These are phyloP conservation scores for Fusarium sp. DNA, from an alignment of 2,329 filamentous ascomycete species.

Conservation along the genomic window DNA sequence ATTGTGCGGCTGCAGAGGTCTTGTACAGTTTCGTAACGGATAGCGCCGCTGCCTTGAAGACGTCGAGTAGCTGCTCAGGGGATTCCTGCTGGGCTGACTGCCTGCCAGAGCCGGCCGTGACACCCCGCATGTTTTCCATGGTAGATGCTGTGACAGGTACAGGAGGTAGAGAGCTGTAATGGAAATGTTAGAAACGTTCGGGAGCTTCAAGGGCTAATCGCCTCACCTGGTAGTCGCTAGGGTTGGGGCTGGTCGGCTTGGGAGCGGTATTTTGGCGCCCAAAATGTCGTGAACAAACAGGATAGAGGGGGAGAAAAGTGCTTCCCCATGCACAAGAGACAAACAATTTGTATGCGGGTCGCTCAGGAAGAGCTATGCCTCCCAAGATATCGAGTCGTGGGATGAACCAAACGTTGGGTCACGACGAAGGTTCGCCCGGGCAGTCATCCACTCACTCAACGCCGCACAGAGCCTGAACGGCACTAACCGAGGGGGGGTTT, in stretches of 20 bases:
- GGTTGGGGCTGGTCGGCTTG: background rate
- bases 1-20: slow-evolving; percentile 79
- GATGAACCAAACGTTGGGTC: slow-evolving; percentile 31
- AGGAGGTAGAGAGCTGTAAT: slow-evolving; percentile 12
- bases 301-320: background rate
- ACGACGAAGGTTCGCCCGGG: slow-evolving; percentile 26
- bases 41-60: slow-evolving; percentile 90
- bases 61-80: slow-evolving; percentile 76
- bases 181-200: slow-evolving; percentile 24
- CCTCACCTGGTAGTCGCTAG: slow-evolving; percentile 15
- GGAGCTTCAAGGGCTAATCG: slow-evolving; percentile 16
- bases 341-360: slow-evolving; percentile 13
- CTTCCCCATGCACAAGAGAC: slow-evolving; percentile 6
- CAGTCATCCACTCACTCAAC: slow-evolving; percentile 32
- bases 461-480: slow-evolving; percentile 39
- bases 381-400: slow-evolving; percentile 19
- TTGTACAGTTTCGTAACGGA: slow-evolving; percentile 98
- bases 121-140: slow-evolving; percentile 48
- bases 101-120: slow-evolving; percentile 42
- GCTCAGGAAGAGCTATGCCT: slow-evolving; percentile 23
- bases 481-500: slow-evolving; percentile 45
- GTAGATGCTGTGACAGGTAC: slow-evolving; percentile 8
- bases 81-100: slow-evolving; percentile 50
- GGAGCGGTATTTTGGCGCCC: background rate
- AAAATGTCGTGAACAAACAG: background rate